Evolutionary conservation across 768 basidiomycete species (phyloP).

Genomic region (Pholiota molesta): DNA sequence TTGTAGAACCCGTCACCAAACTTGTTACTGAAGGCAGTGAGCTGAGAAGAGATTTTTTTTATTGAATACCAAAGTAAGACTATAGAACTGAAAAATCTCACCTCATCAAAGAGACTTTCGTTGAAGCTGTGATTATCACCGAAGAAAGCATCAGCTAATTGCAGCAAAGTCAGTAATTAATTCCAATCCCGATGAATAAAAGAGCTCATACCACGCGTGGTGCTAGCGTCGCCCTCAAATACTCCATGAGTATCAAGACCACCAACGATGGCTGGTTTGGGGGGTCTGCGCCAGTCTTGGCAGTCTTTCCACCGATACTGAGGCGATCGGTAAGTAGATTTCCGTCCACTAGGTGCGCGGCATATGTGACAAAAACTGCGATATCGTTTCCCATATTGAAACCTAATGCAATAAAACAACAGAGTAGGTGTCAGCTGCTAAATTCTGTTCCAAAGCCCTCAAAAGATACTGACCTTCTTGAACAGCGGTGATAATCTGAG

Average conservation of each 20-base stretch:
- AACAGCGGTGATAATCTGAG: constrained; percentile 18
- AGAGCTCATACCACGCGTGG: constrained; percentile 9
- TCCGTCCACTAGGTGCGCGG: constrained; percentile 25
- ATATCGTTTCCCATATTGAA: constrained; percentile 24
- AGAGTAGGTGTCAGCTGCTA: background rate
- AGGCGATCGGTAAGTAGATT: constrained; percentile 23
- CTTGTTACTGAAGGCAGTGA: constrained; percentile 21
- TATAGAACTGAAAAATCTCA: background rate
- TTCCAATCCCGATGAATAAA: background rate
- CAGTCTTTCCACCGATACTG: constrained; percentile 25
- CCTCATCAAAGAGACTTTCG: constrained; percentile 24
- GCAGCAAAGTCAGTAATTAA: background rate
- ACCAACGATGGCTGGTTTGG: constrained; percentile 25
- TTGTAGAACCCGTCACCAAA: constrained; percentile 28
- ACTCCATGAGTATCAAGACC: constrained; percentile 26
- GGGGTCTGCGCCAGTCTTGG: constrained; percentile 23
- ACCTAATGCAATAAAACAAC: constrained; percentile 4
- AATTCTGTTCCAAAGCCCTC: background rate
- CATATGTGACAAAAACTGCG: constrained; percentile 17
- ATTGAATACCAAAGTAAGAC: background rate
- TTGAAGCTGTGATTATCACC: constrained; percentile 28
- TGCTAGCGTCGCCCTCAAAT: constrained; percentile 24
- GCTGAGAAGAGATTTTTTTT: constrained; percentile 9
- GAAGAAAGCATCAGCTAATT: constrained; percentile 24
- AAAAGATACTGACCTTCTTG: constrained; percentile 16